phyloP scores from a whole-genome alignment of 1,284 basidiomycete species.

The Ceratobasidium papillatum region DNA sequence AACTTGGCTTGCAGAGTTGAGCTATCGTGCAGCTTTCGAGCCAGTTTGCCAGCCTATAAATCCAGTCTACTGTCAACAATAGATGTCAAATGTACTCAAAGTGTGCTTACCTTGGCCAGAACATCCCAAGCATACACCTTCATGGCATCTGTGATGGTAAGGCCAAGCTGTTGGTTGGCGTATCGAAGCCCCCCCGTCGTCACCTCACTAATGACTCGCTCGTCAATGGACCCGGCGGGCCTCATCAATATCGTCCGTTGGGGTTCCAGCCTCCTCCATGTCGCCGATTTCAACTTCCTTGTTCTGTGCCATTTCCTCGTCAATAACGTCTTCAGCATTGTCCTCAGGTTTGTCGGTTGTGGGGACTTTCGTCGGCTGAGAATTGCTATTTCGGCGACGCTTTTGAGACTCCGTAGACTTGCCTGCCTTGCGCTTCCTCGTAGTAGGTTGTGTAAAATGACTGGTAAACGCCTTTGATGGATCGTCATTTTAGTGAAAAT shows the following conservation, averaged over 20 bases:
- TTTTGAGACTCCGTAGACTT: neutral
- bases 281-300: neutral
- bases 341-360: neutral
- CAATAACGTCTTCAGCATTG: neutral
- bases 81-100: neutral
- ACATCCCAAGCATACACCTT: slow-evolving; percentile 1
- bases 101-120: slow-evolving; percentile 5
- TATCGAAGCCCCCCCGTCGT: neutral
- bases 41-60: neutral
- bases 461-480: neutral
- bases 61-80: neutral
- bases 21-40: neutral
- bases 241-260: neutral
- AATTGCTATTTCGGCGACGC: neutral
- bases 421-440: neutral
- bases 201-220: neutral
- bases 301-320: neutral
- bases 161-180: neutral
- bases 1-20: slow-evolving; percentile 1
- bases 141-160: neutral
- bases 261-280: neutral
- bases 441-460: neutral
- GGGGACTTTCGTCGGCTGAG: neutral
- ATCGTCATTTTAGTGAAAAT: neutral
- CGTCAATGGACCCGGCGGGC: neutral